Percentiles rank a stretch among this genome's conserved stretches.
These are phyloP conservation scores for Aspergillus haitiensis DNA, from an alignment of 495 filamentous ascomycete species.

Conservation along the genomic window DNA sequence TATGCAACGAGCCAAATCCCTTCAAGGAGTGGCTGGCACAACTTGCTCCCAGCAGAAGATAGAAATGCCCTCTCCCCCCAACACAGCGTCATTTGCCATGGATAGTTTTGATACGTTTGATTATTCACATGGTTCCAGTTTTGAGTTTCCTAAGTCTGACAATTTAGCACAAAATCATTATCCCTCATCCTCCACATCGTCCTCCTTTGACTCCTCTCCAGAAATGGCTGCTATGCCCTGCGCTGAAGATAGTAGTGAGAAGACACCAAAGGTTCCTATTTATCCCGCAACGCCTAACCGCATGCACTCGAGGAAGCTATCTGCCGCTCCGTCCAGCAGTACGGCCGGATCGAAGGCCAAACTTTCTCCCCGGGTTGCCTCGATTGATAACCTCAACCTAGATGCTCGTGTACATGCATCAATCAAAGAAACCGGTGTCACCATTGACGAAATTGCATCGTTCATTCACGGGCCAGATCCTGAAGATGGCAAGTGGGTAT, in stretches of 20 bases:
- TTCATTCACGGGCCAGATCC: constrained; percentile 81
- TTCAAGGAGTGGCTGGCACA: constrained; percentile 43
- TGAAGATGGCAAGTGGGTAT: constrained; percentile 76
- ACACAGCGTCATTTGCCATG: constrained; percentile 40
- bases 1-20: constrained; percentile 52
- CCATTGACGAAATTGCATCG: constrained; percentile 78
- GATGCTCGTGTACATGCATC: constrained; percentile 51
- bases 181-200: constrained; percentile 42
- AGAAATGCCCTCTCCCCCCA: constrained; percentile 52
- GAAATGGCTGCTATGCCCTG: constrained; percentile 49
- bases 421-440: constrained; percentile 73
- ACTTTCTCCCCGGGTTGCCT: constrained; percentile 39
- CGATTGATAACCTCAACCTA: constrained; percentile 48
- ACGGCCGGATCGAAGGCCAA: constrained; percentile 36
- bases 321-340: constrained; percentile 17
- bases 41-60: constrained; percentile 37
- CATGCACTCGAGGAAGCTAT: constrained; percentile 18
- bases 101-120: constrained; percentile 36
- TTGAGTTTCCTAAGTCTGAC: constrained; percentile 32
- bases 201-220: constrained; percentile 48
- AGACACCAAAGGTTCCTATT: constrained; percentile 34
- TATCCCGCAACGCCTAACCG: constrained; percentile 30
- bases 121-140: constrained; percentile 32
- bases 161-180: constrained; percentile 25
- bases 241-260: constrained; percentile 29